phyloP scores from a whole-genome alignment of 176 grass and related monocot genomes.

The Aechmea fasciata region DNA sequence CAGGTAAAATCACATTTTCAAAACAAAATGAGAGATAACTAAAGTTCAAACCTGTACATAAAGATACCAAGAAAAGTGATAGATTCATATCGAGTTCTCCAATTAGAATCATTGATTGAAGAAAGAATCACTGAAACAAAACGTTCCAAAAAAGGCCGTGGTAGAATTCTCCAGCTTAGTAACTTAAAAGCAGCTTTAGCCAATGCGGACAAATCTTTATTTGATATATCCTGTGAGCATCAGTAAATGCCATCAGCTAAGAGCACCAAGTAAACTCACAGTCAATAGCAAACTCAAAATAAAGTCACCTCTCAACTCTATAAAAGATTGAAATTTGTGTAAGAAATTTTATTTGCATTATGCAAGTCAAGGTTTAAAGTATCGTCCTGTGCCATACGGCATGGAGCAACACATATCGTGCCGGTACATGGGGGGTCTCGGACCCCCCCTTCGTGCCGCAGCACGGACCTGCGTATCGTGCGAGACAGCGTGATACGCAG shows the following conservation, averaged over 20 bases:
- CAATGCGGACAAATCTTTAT: slow-evolving; percentile 82
- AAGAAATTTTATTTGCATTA: too few relatives aligned
- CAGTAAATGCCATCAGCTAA: slow-evolving; percentile 1
- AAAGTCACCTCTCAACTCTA: background rate
- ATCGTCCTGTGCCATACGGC: too few relatives aligned
- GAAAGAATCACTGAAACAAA: slow-evolving; percentile 64
- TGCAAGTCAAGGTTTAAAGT: too few relatives aligned
- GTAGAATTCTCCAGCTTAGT: slow-evolving; percentile 71
- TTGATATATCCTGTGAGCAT: slow-evolving; percentile 77
- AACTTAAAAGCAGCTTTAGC: slow-evolving; percentile 89
- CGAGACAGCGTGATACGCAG: too few relatives aligned
- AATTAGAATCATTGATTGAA: slow-evolving; percentile 69
- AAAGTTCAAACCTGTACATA: slow-evolving; percentile 72
- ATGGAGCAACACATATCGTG: too few relatives aligned
- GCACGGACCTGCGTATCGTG: too few relatives aligned
- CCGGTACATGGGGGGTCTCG: too few relatives aligned
- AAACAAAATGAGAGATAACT: background rate
- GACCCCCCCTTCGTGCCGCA: too few relatives aligned
- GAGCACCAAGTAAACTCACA: background rate
- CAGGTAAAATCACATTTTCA: background rate
- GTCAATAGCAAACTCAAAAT: background rate
- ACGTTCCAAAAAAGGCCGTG: slow-evolving; percentile 61
- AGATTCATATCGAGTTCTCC: slow-evolving; percentile 80
- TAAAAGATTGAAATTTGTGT: too few relatives aligned
- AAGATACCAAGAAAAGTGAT: slow-evolving; percentile 73